Base-by-base conservation (phyloP, 768 basidiomycete genomes). In the Naganishia vishniacii region DNA sequence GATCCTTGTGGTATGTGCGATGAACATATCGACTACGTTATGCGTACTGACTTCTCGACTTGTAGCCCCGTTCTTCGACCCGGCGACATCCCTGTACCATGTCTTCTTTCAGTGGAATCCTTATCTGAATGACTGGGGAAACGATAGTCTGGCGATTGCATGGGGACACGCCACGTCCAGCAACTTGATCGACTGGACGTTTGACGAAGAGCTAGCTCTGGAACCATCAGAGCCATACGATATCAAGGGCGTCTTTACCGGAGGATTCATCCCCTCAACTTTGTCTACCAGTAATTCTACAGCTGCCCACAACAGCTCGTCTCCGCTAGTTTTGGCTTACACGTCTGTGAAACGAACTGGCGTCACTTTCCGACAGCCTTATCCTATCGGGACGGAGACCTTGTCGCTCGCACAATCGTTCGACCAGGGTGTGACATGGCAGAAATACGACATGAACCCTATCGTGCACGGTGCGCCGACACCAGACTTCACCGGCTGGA, bases 391-490 rank as follows among this genome's bases (percentile, higher is more conserved):
- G 8, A 48, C 46, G 25, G 61, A 62, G 37, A 48, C 61, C 15
- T 44, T 62, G 4, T 48, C 61, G 31, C 46, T 62, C 4, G 61
- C 61, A 0, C 48, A 48, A 12, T 48, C 61, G 2, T 49, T 25
- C 46, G 46, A 41, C 23, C 5, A 41, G 32, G 46, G 58, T 23
- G 23, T 46, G 7, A 40, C 44, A 58, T 62, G 61, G 61, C 46
- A 48, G 34, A 67, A 67, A 40, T 59, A 63, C 31, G 20, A 26
- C 9, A 26, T 23, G 9, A 67, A 67, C 29, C 66, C 66, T 26
- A 42, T 62, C 32, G 16, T 67, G 15, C 15, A 28, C 25, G 48
- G 61, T 13, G 61, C 61, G 12, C 61, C 61, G 8, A 23, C 32
- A 4, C 28, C 23, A 3, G 56, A 67, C 13, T 62, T 59, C 13